Conservation (phyloP, 768 basidiomycete species). For the Russula ochroleuca region DNA sequence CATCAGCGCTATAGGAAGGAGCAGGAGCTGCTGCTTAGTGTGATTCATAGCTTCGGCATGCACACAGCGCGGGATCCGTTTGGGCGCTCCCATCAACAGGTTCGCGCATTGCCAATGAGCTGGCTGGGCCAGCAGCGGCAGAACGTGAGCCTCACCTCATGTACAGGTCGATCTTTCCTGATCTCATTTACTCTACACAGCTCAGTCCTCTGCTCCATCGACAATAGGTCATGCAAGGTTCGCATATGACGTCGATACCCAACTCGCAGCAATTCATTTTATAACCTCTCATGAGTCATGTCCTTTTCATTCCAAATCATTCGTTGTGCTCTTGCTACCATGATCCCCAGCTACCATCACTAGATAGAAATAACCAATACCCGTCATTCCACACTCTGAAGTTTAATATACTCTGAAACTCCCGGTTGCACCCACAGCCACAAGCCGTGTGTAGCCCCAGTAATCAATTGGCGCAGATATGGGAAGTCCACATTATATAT, state of each 20-base stretch:
- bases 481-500: conserved; percentile 6
- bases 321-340: not conserved
- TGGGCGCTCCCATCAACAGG: conserved; percentile 18
- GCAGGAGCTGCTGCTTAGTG: conserved; percentile 26
- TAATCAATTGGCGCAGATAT: not conserved
- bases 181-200: not conserved
- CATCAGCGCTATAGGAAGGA: conserved; percentile 26
- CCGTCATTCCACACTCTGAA: not conserved
- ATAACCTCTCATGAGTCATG: not conserved
- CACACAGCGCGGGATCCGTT: conserved; percentile 22
- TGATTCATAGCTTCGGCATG: conserved; percentile 24
- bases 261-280: not conserved
- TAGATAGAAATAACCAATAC: not conserved
- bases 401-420: not conserved
- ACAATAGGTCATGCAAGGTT: not conserved
- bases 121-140: conserved; percentile 29
- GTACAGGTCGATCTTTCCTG: not conserved
- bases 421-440: no score
- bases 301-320: not conserved
- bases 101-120: conserved; percentile 15
- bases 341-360: not conserved
- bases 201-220: conserved; percentile 23
- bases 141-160: conserved; percentile 17
- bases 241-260: not conserved
- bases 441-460: no score